phyloP scores from a whole-genome alignment of 2,329 filamentous ascomycete genomes.

The Pseudogymnoascus sp. region DNA sequence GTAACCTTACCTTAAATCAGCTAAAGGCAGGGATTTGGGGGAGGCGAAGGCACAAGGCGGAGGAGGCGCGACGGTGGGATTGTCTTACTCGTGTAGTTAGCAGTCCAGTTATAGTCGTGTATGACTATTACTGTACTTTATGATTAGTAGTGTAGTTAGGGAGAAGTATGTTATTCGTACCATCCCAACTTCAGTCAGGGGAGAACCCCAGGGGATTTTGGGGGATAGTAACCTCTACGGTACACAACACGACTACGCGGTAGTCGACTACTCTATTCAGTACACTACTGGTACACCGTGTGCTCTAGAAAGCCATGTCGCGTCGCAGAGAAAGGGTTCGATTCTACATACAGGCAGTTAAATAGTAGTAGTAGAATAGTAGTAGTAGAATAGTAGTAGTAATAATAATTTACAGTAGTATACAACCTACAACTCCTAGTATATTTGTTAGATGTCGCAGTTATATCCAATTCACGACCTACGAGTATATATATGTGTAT shows the following conservation, averaged over 20 bases:
- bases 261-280: background rate
- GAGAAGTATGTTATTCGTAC: background rate
- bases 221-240: background rate
- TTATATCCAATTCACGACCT: no score
- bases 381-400: no score
- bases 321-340: background rate
- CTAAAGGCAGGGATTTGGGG: background rate
- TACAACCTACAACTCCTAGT: no score
- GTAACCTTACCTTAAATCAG: slow-evolving; percentile 7
- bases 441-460: no score
- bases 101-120: no score
- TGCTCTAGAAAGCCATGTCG: background rate
- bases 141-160: no score
- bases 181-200: background rate
- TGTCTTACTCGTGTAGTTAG: background rate
- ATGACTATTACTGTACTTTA: no score
- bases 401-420: no score
- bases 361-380: no score
- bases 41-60: background rate
- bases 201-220: background rate
- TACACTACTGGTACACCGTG: background rate
- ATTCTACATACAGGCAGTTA: background rate
- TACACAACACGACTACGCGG: background rate
- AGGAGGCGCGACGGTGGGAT: background rate
- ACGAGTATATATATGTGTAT: no score